Evolutionary conservation across 768 basidiomycete species (phyloP), one percentile per base, ranked within the genome.

Genomic region (Paxillus involutus): DNA sequence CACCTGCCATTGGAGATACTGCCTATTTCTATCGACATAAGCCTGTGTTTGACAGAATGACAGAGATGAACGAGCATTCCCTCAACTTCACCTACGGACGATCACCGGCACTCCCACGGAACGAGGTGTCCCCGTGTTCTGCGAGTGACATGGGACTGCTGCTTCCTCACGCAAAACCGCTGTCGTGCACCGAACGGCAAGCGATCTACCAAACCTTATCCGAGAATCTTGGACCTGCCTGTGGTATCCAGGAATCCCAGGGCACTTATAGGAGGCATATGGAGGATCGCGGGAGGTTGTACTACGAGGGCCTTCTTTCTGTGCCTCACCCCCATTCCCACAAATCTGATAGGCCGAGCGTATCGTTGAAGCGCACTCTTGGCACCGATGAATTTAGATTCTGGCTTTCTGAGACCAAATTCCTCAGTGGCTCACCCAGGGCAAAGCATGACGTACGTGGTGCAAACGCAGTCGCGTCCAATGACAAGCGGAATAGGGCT

Each of bases 251-350:
- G 55, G 81, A 84, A 62, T 74, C 71, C 42, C 73, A 77, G 53
- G 81, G 80, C 19, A 76, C 78, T 9, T 85, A 86, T 63, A 72
- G 71, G 55, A 68, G 71, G 46, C 74, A 77, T 59, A 84, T 82
- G 82, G 70, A 77, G 49, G 72, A 77, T 47, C 77, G 74, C 58
- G 69, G 72, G 21, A 72, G 72, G 52, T 67, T 74, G 30, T 82
- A 79, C 64, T 82, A 75, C 54, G 76, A 83, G 51, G 72, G 73
- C 11, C 65, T 80, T 43, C 53, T 67, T 44, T 59, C 61, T 21
- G 54, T 44, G 14, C 57, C 61, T 53, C 51, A n/a, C 48, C 63
- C 51, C 17, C 49, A 48, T n/a, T 41, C 55, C 30, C 59, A 60
- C 33, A 65, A 40, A 44, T 42, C 55, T 4, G 39, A 46, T 43